A percentile compares a stretch with the other conserved stretches of the same genome.
phyloP scores from a whole-genome alignment of 495 filamentous ascomycete species.

The Paragyromitra xinjiangensis region DNA sequence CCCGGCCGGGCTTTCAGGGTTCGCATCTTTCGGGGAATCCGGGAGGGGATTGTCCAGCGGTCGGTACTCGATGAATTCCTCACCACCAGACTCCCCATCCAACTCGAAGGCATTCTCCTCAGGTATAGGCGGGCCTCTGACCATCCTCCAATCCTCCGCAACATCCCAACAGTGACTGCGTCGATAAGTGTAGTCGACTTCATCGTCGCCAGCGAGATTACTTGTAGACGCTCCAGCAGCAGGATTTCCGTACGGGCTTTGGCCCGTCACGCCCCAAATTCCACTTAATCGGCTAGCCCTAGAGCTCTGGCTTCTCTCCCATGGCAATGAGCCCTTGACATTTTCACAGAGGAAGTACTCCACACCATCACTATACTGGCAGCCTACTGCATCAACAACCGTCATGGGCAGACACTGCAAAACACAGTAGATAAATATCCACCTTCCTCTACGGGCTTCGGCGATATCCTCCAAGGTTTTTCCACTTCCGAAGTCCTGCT shows the following conservation, averaged over 20 bases:
- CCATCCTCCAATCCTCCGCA: constrained; percentile 63
- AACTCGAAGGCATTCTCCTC: constrained; percentile 32
- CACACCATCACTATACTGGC: constrained; percentile 79
- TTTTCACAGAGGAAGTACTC: constrained; percentile 98
- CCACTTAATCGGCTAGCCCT: constrained; percentile 73
- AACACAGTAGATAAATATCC: constrained; percentile 93
- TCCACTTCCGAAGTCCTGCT: constrained; percentile 75
- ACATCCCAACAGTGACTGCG: constrained; percentile 91
- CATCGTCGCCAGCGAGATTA: constrained; percentile 80
- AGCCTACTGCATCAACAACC: constrained; percentile 82
- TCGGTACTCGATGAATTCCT: constrained; percentile 40
- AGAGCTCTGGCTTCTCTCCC: constrained; percentile 77
- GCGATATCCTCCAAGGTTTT: constrained; percentile 75
- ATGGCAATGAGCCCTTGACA: constrained; percentile 81
- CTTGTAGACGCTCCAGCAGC: constrained; percentile 78
- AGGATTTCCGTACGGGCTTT: constrained; percentile 54
- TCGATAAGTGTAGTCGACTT: constrained; percentile 87
- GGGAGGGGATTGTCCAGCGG: constrained; percentile 35
- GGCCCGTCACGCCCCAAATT: constrained; percentile 72
- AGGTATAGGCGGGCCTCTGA: constrained; percentile 23
- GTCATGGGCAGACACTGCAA: constrained; percentile 90
- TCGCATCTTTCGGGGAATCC: constrained; percentile 12
- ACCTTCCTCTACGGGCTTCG: constrained; percentile 83
- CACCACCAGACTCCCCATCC: constrained; percentile 37
- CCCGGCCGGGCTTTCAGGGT: neutral